Percentiles rank a stretch among this genome's conserved stretches.
phyloP scores from a whole-genome alignment of 805 yeast genomes.

The Sungouiella thailandica region DNA sequence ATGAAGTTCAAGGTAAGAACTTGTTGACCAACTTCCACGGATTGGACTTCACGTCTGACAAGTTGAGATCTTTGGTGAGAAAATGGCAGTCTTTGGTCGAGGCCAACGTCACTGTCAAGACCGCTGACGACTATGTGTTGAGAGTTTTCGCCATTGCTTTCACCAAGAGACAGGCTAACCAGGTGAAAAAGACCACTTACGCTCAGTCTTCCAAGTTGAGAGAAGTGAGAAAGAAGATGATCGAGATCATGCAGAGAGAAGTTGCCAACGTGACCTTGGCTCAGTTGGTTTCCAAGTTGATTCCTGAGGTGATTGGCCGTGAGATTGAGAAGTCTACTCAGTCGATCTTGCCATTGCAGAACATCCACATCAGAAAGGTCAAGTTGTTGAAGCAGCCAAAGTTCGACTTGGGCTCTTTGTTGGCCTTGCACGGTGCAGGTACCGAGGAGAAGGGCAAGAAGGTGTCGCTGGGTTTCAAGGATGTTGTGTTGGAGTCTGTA shows the following conservation, averaged over 20 bases:
- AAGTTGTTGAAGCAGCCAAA: constrained; percentile 98
- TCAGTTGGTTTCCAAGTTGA: constrained; percentile 94
- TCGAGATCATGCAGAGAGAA: constrained; percentile 94
- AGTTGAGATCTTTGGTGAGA: constrained; percentile 95
- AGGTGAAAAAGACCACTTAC: constrained; percentile 94
- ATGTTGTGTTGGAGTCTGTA: constrained; percentile 96
- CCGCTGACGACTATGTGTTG: constrained; percentile 94
- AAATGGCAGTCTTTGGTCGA: constrained; percentile 98
- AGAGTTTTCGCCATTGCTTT: constrained; percentile 96
- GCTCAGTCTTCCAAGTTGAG: constrained; percentile 98
- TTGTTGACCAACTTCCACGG: constrained; percentile 99
- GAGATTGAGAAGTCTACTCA: constrained; percentile 96
- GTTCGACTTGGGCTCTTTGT: constrained; percentile 94
- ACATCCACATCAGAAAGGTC: constrained; percentile 98
- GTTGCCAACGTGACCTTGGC: constrained; percentile 92
- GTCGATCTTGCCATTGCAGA: constrained; percentile 94
- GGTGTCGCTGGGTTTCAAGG: constrained; percentile 97
- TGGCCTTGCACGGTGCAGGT: constrained; percentile 96
- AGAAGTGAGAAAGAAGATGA: constrained; percentile 95
- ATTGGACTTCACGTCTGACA: constrained; percentile 95
- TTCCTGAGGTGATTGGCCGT: constrained; percentile 98
- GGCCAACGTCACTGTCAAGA: constrained; percentile 97
- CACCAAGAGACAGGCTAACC: constrained; percentile 97
- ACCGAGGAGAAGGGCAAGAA: constrained; percentile 94
- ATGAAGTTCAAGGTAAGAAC: constrained; percentile 98